Evolutionary conservation across 108 stramenopile genomes (phyloP).

Genomic region (Cyclotella atomus): DNA sequence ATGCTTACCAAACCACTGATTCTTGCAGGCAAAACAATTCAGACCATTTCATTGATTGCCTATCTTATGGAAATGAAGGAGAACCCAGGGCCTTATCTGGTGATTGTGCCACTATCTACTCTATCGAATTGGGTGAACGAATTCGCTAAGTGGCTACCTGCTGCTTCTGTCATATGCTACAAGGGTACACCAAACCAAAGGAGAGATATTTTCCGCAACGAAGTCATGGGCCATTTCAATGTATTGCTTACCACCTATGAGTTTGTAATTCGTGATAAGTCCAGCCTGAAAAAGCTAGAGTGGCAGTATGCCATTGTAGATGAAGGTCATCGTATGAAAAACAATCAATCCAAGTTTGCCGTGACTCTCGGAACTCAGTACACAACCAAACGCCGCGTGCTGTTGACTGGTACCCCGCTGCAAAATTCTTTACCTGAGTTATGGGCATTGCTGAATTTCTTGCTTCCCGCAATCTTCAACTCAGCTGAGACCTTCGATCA

Average conservation of each 20-base stretch:
- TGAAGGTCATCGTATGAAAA: slow-evolving; percentile 98
- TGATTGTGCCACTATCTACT: slow-evolving; percentile 92
- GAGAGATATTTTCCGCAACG: slow-evolving; percentile 75
- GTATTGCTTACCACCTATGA: slow-evolving; percentile 94
- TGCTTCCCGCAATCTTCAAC: slow-evolving; percentile 86
- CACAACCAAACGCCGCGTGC: slow-evolving; percentile 86
- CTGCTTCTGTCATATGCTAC: slow-evolving; percentile 69
- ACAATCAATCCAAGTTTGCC: slow-evolving; percentile 90
- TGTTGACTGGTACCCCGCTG: slow-evolving; percentile 99
- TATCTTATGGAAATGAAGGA: slow-evolving; percentile 86
- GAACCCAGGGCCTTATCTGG: slow-evolving; percentile 84
- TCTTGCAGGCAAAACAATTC: slow-evolving; percentile 88
- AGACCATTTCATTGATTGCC: slow-evolving; percentile 92
- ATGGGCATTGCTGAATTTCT: slow-evolving; percentile 95
- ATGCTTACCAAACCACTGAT: background rate
- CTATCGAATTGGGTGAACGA: slow-evolving; percentile 92
- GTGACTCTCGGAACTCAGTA: slow-evolving; percentile 87
- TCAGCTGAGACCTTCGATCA: slow-evolving; percentile 90
- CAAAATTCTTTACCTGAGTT: slow-evolving; percentile 97
- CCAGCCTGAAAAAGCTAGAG: slow-evolving; percentile 72
- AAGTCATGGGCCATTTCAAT: slow-evolving; percentile 85
- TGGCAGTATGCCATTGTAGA: slow-evolving; percentile 96
- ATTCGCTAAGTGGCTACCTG: slow-evolving; percentile 79
- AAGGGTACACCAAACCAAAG: slow-evolving; percentile 77
- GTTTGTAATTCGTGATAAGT: slow-evolving; percentile 90